Evolutionary conservation across 257 asterid genomes (phyloP).

Genomic region (Forsythia viridissima): DNA sequence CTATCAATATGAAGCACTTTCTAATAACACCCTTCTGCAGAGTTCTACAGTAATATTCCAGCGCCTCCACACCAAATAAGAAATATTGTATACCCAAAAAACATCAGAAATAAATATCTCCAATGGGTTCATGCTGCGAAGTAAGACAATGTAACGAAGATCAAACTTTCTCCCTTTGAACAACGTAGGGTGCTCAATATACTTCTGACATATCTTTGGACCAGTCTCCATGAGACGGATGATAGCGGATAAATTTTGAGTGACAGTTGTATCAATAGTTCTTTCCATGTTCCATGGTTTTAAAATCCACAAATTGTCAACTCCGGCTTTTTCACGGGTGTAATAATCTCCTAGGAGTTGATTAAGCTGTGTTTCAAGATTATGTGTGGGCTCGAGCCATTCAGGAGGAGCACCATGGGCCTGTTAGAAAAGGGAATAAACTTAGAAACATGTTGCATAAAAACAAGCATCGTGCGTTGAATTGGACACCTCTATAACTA

Average conservation of each 20-base stretch:
- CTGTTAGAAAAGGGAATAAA: conserved; percentile 41
- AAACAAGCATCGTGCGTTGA: too few species aligned
- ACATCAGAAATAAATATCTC: conserved; percentile 78
- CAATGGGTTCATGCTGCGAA: conserved; percentile 79
- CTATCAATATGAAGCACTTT: neutral
- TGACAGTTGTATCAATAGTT: conserved; percentile 89
- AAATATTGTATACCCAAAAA: conserved; percentile 72
- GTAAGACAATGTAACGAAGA: too few species aligned
- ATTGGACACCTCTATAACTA: conserved; percentile 11
- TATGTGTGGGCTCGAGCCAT: conserved; percentile 95
- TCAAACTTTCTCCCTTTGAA: too few species aligned
- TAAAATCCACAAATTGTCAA: conserved; percentile 87
- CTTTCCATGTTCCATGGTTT: too few species aligned
- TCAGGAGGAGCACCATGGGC: conserved; percentile 82
- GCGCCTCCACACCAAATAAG: conserved; percentile 9
- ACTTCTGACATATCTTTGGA: conserved; percentile 94
- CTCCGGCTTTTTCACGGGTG: conserved; percentile 59
- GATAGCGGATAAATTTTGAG: conserved; percentile 73
- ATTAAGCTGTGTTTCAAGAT: conserved; percentile 87
- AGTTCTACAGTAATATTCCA: neutral
- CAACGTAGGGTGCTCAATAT: conserved; percentile 92
- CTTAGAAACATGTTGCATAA: conserved; percentile 18
- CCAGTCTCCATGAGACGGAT: conserved; percentile 99
- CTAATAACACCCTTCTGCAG: neutral
- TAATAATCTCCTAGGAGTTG: conserved; percentile 80